These are phyloP conservation scores for Nannizziopsis barbatae DNA, from an alignment of 2,329 filamentous ascomycete species.

Conservation along the genomic window DNA sequence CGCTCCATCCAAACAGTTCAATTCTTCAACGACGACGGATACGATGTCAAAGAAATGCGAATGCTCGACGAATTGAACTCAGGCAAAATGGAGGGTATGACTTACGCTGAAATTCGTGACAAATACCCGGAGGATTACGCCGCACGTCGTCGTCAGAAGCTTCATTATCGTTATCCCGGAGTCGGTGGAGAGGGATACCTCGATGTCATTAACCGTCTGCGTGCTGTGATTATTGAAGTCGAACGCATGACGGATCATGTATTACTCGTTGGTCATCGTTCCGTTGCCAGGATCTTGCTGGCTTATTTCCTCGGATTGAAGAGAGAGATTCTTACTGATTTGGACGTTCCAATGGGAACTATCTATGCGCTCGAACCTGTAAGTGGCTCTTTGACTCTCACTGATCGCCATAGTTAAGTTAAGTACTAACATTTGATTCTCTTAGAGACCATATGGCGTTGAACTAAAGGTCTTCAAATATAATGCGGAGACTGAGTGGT, in stretches of 20 bases:
- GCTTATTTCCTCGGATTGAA: constrained; percentile 94
- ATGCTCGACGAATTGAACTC: constrained; percentile 96
- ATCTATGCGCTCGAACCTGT: constrained; percentile 83
- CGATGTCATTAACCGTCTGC: constrained; percentile 88
- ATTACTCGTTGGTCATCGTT: constrained; percentile 82
- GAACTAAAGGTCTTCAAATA: constrained; percentile 95
- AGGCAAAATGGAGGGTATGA: constrained; percentile 86
- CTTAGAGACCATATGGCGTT: constrained; percentile 79
- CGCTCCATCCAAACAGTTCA: constrained; percentile 79
- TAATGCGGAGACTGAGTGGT: constrained; percentile 65
- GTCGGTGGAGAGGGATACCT: constrained; percentile 93
- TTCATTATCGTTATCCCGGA: constrained; percentile 92
- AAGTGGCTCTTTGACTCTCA: constrained; percentile 17
- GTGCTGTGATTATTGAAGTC: constrained; percentile 91
- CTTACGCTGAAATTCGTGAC: constrained; percentile 78
- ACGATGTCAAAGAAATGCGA: constrained; percentile 93
- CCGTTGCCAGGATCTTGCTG: constrained; percentile 80
- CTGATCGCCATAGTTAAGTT: not conserved
- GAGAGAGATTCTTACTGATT: constrained; percentile 79
- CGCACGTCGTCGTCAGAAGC: constrained; percentile 71
- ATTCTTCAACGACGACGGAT: constrained; percentile 89
- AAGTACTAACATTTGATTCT: not conserved
- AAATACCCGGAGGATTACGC: constrained; percentile 70
- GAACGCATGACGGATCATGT: constrained; percentile 96
- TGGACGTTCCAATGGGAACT: constrained; percentile 88